Evolutionary conservation across 225 moss, liverwort and hornwort species (phyloP).

Genomic region (Neckera pumila): DNA sequence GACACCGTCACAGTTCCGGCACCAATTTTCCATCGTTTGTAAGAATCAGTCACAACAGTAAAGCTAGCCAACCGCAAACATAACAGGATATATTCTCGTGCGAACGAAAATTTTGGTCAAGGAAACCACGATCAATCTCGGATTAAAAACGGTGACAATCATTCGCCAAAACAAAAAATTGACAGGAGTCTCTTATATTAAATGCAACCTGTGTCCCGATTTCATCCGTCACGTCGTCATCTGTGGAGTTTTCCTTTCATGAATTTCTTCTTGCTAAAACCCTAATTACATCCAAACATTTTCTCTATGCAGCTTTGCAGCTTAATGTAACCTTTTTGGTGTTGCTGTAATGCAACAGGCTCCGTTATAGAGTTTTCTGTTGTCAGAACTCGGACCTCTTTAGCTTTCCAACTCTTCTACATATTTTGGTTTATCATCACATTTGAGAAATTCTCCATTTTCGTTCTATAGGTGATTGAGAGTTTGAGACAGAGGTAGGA

Average conservation of each 20-base stretch:
- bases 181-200: not conserved
- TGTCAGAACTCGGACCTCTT: not conserved
- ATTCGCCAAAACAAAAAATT: not conserved
- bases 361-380: not conserved
- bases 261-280: not conserved
- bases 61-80: not conserved
- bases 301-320: too few species aligned
- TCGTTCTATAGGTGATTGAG: not conserved
- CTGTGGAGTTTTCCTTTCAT: not conserved
- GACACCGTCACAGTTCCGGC: not conserved
- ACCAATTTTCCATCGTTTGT: not conserved
- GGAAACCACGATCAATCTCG: not conserved
- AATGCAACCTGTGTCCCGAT: not conserved
- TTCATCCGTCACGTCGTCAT: not conserved
- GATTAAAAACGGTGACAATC: not conserved
- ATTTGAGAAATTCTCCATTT: not conserved
- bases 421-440: not conserved
- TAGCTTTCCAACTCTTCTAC: not conserved
- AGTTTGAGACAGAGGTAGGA: not conserved
- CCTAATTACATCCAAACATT: not conserved
- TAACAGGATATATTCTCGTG: not conserved
- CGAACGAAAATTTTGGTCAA: not conserved
- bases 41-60: not conserved
- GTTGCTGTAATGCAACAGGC: not conserved
- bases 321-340: not conserved